Evolutionary conservation across 2,329 filamentous ascomycete genomes (phyloP), one percentile per base, ranked within the genome.

Genomic region (Cladorrhinum sp.): DNA sequence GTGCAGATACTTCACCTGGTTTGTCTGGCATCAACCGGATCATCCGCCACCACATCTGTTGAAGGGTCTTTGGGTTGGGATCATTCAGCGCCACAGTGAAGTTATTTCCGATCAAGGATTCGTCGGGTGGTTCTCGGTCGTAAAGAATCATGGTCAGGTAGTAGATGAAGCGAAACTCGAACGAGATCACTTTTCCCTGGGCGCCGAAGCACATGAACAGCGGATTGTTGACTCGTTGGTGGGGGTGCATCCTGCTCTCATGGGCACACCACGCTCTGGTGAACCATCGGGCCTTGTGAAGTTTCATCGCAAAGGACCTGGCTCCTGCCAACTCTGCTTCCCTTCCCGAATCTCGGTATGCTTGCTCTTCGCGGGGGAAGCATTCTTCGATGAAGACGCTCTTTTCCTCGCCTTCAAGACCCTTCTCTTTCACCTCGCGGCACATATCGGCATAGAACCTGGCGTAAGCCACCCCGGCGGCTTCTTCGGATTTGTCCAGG

Each of bases 221-320:
- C 6, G 68, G 68, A 52, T 68, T 67, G 55, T 67, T 60, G 36
- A 61, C 32, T 48, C 50, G 58, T 10, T 51, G 23, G 49, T 68
- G 66, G 2, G 41, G 55, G n/a, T 57, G 55, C 29, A 67, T 62
- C 50, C 66, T 65, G 50, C 62, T 64, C 55, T 69, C 68, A 55
- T 68, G 68, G 9, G 68, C 68, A 53, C 66, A 69, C 68, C 68
- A 69, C 3, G 64, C 68, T 10, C 68, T 59, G 8, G 53, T 60
- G 36, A 62, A 67, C 68, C 68, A 68, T 4, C 68, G 61, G 2
- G 64, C 66, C 5, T 51, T 32, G 2, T 68, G 60, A 20, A 69
- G 24, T 36, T 63, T 65, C 24, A 59, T 36, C 4, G 50, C 52
- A 50, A 68, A 67, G 13, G 59, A 4, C 24, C 20, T 59, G 1